Base-by-base conservation (phyloP, 805 yeast genomes). In the Metschnikowia matae region DNA sequence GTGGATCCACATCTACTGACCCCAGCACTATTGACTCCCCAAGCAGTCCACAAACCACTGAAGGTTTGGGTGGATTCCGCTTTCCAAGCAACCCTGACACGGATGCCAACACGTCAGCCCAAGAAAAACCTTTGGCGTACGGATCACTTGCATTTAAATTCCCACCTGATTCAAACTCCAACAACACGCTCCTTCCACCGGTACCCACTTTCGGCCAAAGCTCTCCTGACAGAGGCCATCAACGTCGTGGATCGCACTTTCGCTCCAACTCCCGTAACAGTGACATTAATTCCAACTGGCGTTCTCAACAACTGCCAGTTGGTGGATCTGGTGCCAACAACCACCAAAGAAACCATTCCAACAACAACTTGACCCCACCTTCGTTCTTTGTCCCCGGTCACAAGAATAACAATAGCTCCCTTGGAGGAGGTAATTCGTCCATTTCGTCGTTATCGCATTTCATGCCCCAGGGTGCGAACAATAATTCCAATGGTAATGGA, bases 321-420 rank as follows among this genome's bases (percentile, higher is more conserved):
- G 56, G 70, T 69, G 29, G 74, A 4, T 23, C 40, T 14, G 46
- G 40, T 7, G 13, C 32, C 26, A 44, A 39, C 49, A 50, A 40
- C 39, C 59, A 58, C 42, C 58, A 56, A 17, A 51, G 53, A 26
- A 53, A 54, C 20, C 54, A 48, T n/a, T 57, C 52, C 60, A 62
- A 52, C 60, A 68, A 52, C 60, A 59, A 63, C 17, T 61, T 70
- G 47, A 73, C 69, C 54, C 74, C 76, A 2, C 77, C 75, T 1
- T 66, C 62, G 20, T 42, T 55, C 14, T 89, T 83, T 69, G 81
- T 81, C 2, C 96, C 95, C 2, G 90, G 96, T 14, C 96, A 89
- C 63, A 81, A 87, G 60, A 75, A 83, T 15, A 80, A 92, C 57
- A 81, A 69, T 58, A 63, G 84, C 47, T 89, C 96, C 0, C 80